Evolutionary conservation across 345 rosid species (phyloP).

Genomic region (Acer yangbiense): DNA sequence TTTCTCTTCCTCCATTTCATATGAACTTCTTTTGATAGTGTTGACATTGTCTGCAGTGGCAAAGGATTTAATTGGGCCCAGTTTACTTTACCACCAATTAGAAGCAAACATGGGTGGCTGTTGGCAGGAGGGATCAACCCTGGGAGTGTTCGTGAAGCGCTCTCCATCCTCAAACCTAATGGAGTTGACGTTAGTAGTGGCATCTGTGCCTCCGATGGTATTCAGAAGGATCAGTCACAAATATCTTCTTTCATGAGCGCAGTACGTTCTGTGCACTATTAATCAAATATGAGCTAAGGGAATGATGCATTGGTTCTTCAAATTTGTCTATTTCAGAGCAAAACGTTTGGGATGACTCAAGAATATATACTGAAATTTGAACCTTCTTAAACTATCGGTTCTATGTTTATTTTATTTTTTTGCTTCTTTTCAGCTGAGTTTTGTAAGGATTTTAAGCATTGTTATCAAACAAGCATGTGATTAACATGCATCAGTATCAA

Average conservation of each 20-base stretch:
- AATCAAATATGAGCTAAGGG: constrained; percentile 18
- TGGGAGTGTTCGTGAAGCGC: constrained; percentile 59
- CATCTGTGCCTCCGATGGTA: constrained; percentile 69
- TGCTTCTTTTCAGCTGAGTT: not conserved
- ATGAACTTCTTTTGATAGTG: not conserved
- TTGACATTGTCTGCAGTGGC: constrained; percentile 54
- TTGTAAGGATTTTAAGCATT: not conserved
- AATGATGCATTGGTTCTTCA: not conserved
- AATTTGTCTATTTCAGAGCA: not conserved
- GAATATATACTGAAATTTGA: not conserved
- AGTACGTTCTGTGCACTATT: constrained; percentile 44
- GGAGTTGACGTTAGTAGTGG: constrained; percentile 94
- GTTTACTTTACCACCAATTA: constrained; percentile 63
- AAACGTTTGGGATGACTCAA: not conserved
- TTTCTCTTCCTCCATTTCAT: not conserved
- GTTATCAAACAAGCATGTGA: not conserved
- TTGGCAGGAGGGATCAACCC: constrained; percentile 88
- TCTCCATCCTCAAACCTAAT: constrained; percentile 56
- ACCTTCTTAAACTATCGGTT: not conserved
- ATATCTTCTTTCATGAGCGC: constrained; percentile 66
- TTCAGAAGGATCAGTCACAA: constrained; percentile 57
- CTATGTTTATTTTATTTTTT: not conserved
- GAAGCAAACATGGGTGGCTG: constrained; percentile 85
- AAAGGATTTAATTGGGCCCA: constrained; percentile 74
- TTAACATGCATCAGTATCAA: not conserved